Conservation (phyloP, 495 filamentous ascomycete genomes). For the Tuber aestivum region DNA sequence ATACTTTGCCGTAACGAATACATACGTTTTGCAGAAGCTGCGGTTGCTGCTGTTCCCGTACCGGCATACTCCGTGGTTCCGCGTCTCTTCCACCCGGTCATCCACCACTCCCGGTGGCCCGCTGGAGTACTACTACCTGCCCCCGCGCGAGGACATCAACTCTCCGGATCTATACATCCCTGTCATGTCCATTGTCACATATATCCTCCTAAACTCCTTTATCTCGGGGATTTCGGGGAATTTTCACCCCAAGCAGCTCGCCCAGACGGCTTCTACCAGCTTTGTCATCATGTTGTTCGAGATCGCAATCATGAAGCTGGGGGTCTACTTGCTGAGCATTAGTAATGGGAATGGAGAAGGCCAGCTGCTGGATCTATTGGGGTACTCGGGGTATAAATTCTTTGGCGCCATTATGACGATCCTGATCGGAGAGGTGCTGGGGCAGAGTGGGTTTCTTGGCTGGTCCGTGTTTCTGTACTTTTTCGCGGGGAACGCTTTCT, state of each 20-base stretch:
- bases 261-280: slow-evolving; percentile 76
- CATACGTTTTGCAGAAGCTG: slow-evolving; percentile 76
- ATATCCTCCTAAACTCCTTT: slow-evolving; percentile 85
- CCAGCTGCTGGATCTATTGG: slow-evolving; percentile 85
- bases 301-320: slow-evolving; percentile 81
- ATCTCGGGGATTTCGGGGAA: slow-evolving; percentile 84
- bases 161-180: slow-evolving; percentile 99
- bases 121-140: slow-evolving; percentile 76
- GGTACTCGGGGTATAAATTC: slow-evolving; percentile 98
- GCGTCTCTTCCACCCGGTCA: slow-evolving; percentile 50
- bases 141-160: slow-evolving; percentile 94
- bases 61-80: slow-evolving; percentile 94
- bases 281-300: slow-evolving; percentile 77
- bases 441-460: slow-evolving; percentile 68
- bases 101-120: slow-evolving; percentile 60
- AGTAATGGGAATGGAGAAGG: slow-evolving; percentile 62
- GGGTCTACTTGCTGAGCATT: slow-evolving; percentile 87
- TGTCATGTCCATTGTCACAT: slow-evolving; percentile 87
- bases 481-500: slow-evolving; percentile 90
- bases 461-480: slow-evolving; percentile 88
- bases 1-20: slow-evolving; percentile 96
- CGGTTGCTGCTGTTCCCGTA: slow-evolving; percentile 92
- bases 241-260: slow-evolving; percentile 90
- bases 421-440: slow-evolving; percentile 60
- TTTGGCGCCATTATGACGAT: slow-evolving; percentile 89